Evolutionary conservation across 129 eudicot genomes (phyloP).

Genomic region (Chrysanthemum seticuspe): DNA sequence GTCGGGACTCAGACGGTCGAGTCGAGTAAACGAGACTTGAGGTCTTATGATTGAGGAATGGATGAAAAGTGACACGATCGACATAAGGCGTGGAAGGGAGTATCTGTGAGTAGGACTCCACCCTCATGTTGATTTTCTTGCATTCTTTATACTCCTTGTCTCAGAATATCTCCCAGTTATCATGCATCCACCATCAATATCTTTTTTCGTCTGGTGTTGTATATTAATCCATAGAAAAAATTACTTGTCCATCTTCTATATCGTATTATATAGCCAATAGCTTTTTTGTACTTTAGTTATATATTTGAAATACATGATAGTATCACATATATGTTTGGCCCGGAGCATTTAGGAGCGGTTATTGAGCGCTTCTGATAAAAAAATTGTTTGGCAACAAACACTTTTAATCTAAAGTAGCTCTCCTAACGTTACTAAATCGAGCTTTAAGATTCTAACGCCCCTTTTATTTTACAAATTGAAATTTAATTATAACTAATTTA

Average conservation of each 20-base stretch:
- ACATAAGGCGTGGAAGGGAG: conserved; percentile 36
- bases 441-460: too few species aligned
- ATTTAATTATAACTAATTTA: too few species aligned
- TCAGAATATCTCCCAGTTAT: conserved; percentile 19
- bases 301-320: too few species aligned
- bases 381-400: too few species aligned
- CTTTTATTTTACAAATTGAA: too few species aligned
- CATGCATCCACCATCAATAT: conserved; percentile 10
- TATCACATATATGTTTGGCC: too few species aligned
- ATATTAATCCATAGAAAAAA: not conserved
- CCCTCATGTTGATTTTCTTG: conserved; percentile 9
- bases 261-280: too few species aligned
- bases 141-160: conserved; percentile 27
- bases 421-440: too few species aligned
- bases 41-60: not conserved
- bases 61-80: conserved; percentile 16
- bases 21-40: not conserved
- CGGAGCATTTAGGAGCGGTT: too few species aligned
- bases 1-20: not conserved
- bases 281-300: too few species aligned
- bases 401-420: too few species aligned
- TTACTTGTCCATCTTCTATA: not conserved
- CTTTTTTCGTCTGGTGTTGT: not conserved
- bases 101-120: conserved; percentile 35
- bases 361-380: too few species aligned